These are phyloP conservation scores for Suhomyces tanzawaensis DNA, from an alignment of 805 yeast genomes.

Conservation along the genomic window DNA sequence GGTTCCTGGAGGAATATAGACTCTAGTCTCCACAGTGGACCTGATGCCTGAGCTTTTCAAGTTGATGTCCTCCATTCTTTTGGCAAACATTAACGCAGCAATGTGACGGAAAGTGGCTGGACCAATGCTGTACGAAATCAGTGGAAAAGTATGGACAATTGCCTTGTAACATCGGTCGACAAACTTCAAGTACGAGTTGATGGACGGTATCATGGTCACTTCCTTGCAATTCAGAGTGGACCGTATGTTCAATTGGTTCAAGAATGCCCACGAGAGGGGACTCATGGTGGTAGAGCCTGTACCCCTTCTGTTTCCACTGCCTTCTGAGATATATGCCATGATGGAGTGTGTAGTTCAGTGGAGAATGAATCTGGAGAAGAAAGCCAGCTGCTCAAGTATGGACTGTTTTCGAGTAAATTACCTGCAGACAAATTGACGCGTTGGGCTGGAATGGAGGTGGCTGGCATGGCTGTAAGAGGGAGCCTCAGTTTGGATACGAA, in stretches of 20 bases:
- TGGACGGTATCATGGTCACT: constrained; percentile 1
- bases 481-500: no score
- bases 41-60: constrained; percentile 1
- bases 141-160: background rate
- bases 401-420: no score
- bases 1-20: constrained; percentile 1
- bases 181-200: constrained; percentile 1
- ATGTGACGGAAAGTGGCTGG: constrained; percentile 4
- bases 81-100: constrained; percentile 3
- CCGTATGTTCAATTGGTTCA: background rate
- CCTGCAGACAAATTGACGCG: no score
- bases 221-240: background rate
- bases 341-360: no score
- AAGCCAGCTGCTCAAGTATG: no score
- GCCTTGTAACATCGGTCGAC: constrained; percentile 1
- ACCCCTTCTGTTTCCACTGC: no score
- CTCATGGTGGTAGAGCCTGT: background rate
- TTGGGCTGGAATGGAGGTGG: no score
- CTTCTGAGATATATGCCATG: no score
- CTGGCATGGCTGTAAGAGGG: no score
- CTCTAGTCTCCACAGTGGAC: constrained; percentile 2
- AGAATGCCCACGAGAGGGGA: background rate
- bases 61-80: constrained; percentile 2
- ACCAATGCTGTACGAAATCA: background rate
- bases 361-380: no score